phyloP scores from a whole-genome alignment of 768 basidiomycete genomes.

The Tulasnella sp. region DNA sequence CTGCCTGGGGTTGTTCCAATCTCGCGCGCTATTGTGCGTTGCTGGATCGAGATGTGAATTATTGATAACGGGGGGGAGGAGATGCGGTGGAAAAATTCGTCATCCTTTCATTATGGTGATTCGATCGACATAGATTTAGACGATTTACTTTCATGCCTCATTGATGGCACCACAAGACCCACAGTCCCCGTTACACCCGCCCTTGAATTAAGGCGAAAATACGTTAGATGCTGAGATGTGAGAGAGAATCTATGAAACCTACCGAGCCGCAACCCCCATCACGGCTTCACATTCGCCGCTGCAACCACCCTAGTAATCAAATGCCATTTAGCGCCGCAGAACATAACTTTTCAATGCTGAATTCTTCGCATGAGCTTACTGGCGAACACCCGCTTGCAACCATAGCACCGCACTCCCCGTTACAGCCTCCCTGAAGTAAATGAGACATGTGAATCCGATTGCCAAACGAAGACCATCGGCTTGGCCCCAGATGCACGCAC shows the following conservation, averaged over 20 bases:
- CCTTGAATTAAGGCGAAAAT: neutral
- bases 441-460: neutral
- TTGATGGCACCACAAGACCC: conserved; percentile 6
- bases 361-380: neutral
- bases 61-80: too few species aligned
- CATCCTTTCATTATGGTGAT: too few species aligned
- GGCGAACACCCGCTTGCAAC: neutral
- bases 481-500: neutral
- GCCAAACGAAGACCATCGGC: neutral
- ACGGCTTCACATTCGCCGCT: neutral
- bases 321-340: neutral
- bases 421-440: neutral
- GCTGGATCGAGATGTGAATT: too few species aligned
- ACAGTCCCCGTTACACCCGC: conserved; percentile 7
- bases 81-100: too few species aligned
- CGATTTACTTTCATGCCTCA: too few species aligned
- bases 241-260: too few species aligned
- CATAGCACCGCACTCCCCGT: neutral
- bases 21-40: too few species aligned
- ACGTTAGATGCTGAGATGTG: too few species aligned
- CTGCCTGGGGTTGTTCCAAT: too few species aligned
- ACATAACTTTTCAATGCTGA: neutral
- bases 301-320: neutral
- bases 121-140: too few species aligned
- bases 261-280: neutral